Percentiles rank a stretch among this genome's conserved stretches.
These are phyloP conservation scores for Cercis canadensis DNA, from an alignment of 306 rosid species.

Conservation along the genomic window DNA sequence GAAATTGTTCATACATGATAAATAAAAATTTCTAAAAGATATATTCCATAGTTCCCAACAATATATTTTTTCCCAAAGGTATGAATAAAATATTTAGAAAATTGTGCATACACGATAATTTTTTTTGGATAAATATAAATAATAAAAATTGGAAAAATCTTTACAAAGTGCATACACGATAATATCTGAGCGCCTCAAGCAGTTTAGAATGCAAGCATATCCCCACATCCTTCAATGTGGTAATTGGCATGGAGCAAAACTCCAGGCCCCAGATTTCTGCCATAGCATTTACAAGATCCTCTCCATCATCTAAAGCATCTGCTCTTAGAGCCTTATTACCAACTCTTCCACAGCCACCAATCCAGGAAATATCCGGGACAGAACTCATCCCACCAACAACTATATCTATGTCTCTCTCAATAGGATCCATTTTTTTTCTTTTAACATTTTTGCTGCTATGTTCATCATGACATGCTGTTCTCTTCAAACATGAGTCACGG, in stretches of 20 bases:
- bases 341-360: conserved; percentile 42
- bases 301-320: conserved; percentile 48
- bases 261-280: conserved; percentile 79
- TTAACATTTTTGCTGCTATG: conserved; percentile 44
- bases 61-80: conserved; percentile 18
- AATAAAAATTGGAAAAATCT: too few relatives aligned
- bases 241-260: conserved; percentile 36
- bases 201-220: conserved; percentile 68
- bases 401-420: conserved; percentile 62
- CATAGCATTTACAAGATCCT: conserved; percentile 51
- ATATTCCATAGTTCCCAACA: conserved; percentile 8
- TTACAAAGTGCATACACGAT: conserved; percentile 44
- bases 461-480: conserved; percentile 53
- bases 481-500: conserved; percentile 49
- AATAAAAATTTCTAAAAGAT: not conserved
- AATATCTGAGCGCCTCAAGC: conserved; percentile 77
- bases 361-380: conserved; percentile 40
- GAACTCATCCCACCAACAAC: conserved; percentile 71
- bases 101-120: conserved; percentile 30
- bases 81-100: conserved; percentile 26
- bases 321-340: conserved; percentile 31
- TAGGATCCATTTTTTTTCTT: conserved; percentile 54
- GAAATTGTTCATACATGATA: not conserved
- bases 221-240: conserved; percentile 50
- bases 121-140: too few relatives aligned